These are phyloP conservation scores for Phytophthora citrophthora DNA, from an alignment of 352 stramenopile genomes.

Conservation along the genomic window DNA sequence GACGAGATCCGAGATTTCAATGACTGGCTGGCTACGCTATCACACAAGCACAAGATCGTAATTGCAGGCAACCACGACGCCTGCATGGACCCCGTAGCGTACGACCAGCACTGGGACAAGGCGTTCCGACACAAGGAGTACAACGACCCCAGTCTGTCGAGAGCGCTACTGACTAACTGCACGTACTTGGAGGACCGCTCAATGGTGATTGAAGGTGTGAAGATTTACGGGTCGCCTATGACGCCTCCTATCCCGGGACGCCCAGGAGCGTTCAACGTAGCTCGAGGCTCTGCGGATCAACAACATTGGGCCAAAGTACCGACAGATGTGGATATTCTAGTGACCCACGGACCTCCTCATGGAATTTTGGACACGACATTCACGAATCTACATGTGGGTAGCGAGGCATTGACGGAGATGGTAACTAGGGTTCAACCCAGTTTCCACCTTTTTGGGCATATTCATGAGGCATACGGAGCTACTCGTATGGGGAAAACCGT, in stretches of 20 bases:
- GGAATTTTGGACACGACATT: conserved; percentile 75
- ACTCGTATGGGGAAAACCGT: conserved; percentile 67
- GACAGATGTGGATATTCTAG: conserved; percentile 75
- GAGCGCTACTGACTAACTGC: conserved; percentile 58
- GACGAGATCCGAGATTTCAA: conserved; percentile 68
- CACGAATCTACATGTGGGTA: conserved; percentile 61
- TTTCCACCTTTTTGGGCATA: conserved; percentile 91
- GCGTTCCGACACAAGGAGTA: conserved; percentile 47
- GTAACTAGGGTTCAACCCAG: conserved; percentile 66
- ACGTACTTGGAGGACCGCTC: conserved; percentile 68
- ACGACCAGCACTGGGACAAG: conserved; percentile 52
- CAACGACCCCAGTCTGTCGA: conserved; percentile 52
- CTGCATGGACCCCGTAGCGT: conserved; percentile 61
- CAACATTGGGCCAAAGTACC: conserved; percentile 64
- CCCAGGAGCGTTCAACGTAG: conserved; percentile 65
- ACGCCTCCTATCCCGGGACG: conserved; percentile 63
- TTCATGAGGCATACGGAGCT: conserved; percentile 87
- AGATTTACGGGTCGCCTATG: conserved; percentile 75
- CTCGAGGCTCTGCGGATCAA: conserved; percentile 50
- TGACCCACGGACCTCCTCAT: conserved; percentile 87
- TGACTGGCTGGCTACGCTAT: conserved; percentile 62
- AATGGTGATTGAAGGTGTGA: conserved; percentile 61
- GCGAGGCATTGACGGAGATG: conserved; percentile 76
- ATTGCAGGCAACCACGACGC: conserved; percentile 78
- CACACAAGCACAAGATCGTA: conserved; percentile 72